Conservation (phyloP, 495 filamentous ascomycete genomes). For the Delitschia confertaspora region DNA sequence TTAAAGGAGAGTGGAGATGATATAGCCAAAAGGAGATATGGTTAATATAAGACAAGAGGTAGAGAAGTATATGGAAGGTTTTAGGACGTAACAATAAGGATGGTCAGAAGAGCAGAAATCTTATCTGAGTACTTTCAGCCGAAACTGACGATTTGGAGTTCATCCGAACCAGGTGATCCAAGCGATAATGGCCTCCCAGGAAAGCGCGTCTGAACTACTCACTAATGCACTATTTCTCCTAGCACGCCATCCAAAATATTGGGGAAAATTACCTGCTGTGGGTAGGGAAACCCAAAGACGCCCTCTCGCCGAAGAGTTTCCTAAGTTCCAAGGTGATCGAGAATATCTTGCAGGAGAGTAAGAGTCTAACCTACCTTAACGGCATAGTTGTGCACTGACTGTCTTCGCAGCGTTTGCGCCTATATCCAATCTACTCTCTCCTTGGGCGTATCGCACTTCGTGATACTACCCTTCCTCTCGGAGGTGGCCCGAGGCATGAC, state of each 20-base stretch:
- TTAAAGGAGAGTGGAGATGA: too few relatives aligned
- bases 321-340: background rate
- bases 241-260: background rate
- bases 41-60: too few relatives aligned
- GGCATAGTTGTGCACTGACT: background rate
- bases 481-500: constrained; percentile 3
- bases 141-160: background rate
- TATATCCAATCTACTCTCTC: constrained; percentile 8
- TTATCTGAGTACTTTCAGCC: background rate
- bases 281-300: background rate
- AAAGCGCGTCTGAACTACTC: constrained; percentile 1
- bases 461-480: constrained; percentile 2
- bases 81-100: too few relatives aligned
- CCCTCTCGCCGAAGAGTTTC: background rate
- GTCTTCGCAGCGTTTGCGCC: constrained; percentile 1
- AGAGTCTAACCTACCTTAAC: background rate
- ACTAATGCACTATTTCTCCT: constrained; percentile 3
- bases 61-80: too few relatives aligned
- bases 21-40: too few relatives aligned
- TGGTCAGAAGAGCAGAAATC: background rate
- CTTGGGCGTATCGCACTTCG: constrained; percentile 1
- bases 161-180: constrained; percentile 10
- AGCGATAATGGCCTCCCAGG: constrained; percentile 10
- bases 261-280: background rate
- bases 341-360: constrained; percentile 3